Base-by-base conservation (phyloP, 352 stramenopile species). In the Pythium aquatile region DNA sequence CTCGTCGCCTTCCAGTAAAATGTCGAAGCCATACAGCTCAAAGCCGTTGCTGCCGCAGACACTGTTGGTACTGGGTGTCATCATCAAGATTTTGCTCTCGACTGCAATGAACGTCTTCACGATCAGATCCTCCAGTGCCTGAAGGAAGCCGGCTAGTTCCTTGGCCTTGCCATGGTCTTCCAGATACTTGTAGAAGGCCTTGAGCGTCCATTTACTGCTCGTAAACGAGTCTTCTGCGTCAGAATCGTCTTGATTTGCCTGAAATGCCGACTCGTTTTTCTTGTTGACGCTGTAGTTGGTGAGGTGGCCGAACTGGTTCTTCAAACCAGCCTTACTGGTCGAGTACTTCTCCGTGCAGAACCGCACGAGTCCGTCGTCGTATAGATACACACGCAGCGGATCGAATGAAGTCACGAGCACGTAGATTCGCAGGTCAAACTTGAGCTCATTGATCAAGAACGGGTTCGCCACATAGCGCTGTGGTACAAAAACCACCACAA, bases 261-360 rank as follows among this genome's bases (percentile, higher is more conserved):
- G 73, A 65, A 95, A 97, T 2, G 66, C 73, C 1, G 72, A 66
- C 29, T 69, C 76, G 67, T 91, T 96, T 53, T 90, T 94, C 69
- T 97, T 97, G 73, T 97, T 97, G 58, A 97, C 85, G 59, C 78
- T 91, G 79, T 96, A 97, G 73, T 98, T 98, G 11, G 91, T 97
- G n/a, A 98, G 69, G 67, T 98, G 89, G 1, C 82, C 82, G 64
- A 93, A 97, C 3, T 76, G 77, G 61, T 92, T 96, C 30, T 89
- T 73, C 55, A 97, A 44, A 7, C 87, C 84, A 5, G 72, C 79
- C 32, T 82, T 83, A 35, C 55, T 75, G 1, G 70, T 87, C 24
- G 82, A 91, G 63, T 91, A 93, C 33, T 89, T 88, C 53, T 90
- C 76, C 0, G 88, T 96, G 30, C 85, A 94, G 64, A 97, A 97